A percentile compares a stretch with the other conserved stretches of the same genome.
These are phyloP conservation scores for Meyerozyma elateridarum DNA, from an alignment of 1,139 yeast genomes.

Conservation along the genomic window DNA sequence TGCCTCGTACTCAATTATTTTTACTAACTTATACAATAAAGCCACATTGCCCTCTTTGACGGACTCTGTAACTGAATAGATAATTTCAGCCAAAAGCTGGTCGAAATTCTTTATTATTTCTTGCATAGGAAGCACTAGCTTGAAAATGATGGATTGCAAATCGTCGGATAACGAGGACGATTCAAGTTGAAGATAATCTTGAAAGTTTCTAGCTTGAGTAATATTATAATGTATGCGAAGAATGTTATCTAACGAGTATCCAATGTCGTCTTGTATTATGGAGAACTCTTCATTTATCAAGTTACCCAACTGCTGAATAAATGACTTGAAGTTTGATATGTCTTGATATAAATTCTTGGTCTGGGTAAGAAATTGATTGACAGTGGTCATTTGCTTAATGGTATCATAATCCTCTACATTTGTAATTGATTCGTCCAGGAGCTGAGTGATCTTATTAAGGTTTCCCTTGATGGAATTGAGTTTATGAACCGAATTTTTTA, in stretches of 20 bases:
- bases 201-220: conserved; percentile 69
- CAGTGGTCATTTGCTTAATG: conserved; percentile 56
- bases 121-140: conserved; percentile 52
- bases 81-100: conserved; percentile 54
- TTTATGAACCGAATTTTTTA: conserved; percentile 32
- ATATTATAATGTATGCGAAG: conserved; percentile 66
- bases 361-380: conserved; percentile 68
- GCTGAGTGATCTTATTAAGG: conserved; percentile 54
- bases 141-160: conserved; percentile 59
- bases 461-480: conserved; percentile 49
- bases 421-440: conserved; percentile 49
- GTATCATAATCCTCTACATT: conserved; percentile 54
- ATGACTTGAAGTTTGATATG: conserved; percentile 52
- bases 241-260: conserved; percentile 56
- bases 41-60: conserved; percentile 63
- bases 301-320: conserved; percentile 45
- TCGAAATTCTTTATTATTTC: conserved; percentile 59
- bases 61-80: conserved; percentile 62
- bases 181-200: conserved; percentile 63
- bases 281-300: conserved; percentile 54
- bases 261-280: conserved; percentile 43
- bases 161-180: conserved; percentile 60
- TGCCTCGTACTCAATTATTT: conserved; percentile 77
- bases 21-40: conserved; percentile 66
- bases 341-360: conserved; percentile 63